Base-by-base conservation (phyloP, 2,329 filamentous ascomycete genomes). In the Hymenoscyphus occultus region DNA sequence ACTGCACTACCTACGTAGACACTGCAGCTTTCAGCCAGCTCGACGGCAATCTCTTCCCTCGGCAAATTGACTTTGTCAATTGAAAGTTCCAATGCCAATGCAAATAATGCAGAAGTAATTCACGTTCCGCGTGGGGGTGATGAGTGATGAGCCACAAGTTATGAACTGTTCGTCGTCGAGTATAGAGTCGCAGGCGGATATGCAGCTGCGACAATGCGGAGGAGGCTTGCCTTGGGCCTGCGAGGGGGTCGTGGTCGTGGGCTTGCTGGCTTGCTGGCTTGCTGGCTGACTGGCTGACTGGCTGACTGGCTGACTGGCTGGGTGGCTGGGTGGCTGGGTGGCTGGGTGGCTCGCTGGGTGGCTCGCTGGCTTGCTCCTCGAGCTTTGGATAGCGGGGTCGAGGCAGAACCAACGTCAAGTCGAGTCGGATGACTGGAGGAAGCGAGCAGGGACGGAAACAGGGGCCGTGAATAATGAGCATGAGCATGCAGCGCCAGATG, bases 181-280 rank as follows among this genome's bases (percentile, higher is more conserved):
- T 22, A 51, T 22, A 39, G 48, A 39, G 42, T 31, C 59, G 40
- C 39, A 51, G 5, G 39, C 39, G 19, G 42, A 45, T 39, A 35
- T 19, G 60, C 32, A 57, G 60, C 14, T 39, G 60, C 31, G 51
- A 31, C 60, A 6, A 45, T 40, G 40, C 40, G 40, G 19, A 35
- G 32, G 32, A 16, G 48, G 48, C n/a, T n/a, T 19, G 16, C 22
- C 22, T 22, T 9, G n/a, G 28, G 48, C 48, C n/a, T 54, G 48
- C 14, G 48, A 54, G n/a, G 28, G 48, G 48, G 48, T n/a, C 28
- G 13, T n/a, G 28, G 48, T 16, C 56, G 13, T 57, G 56, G 60
- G 42, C 16, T 39, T 48, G 48, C 57, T 48, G 60, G 45, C 60
- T 62, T 56, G 60, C 60, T 62, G n/a, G n/a, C n/a, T n/a, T n/a